A percentile compares a stretch with the other conserved stretches of the same genome.
Evolutionary conservation across 257 asterid genomes (phyloP).

Genomic region (Anisodus acutangulus): DNA sequence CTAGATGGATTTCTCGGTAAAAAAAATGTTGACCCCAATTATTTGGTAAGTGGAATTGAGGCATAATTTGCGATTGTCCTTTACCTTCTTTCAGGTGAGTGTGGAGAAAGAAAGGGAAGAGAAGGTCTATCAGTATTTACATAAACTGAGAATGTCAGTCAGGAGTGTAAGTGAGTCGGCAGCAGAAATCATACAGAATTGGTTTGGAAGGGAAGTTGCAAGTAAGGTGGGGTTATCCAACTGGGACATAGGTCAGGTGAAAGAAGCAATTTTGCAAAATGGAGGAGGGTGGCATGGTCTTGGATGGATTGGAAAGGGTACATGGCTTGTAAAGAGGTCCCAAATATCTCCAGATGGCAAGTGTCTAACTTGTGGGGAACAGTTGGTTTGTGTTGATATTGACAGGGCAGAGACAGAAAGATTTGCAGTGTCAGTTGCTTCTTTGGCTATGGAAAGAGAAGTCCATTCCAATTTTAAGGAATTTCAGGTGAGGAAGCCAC

Average conservation of each 20-base stretch:
- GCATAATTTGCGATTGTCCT: neutral
- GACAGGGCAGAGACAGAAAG: conserved; percentile 69
- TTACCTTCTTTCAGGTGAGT: conserved; percentile 58
- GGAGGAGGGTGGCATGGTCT: conserved; percentile 99
- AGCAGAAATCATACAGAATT: conserved; percentile 57
- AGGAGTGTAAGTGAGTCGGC: conserved; percentile 63
- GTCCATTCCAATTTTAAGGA: conserved; percentile 72
- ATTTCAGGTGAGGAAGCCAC: conserved; percentile 61
- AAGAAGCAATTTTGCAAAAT: conserved; percentile 59
- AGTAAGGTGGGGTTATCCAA: conserved; percentile 47
- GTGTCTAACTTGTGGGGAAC: conserved; percentile 62
- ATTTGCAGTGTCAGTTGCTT: conserved; percentile 77
- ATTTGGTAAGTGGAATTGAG: neutral
- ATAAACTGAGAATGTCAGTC: conserved; percentile 65
- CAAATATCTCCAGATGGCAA: conserved; percentile 56
- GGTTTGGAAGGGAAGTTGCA: conserved; percentile 71
- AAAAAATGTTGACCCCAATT: neutral
- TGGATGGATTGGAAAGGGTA: conserved; percentile 88
- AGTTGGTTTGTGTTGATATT: conserved; percentile 77
- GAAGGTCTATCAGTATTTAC: conserved; percentile 83
- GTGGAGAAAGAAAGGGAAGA: conserved; percentile 55
- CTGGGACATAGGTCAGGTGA: conserved; percentile 53
- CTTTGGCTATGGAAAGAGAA: conserved; percentile 85
- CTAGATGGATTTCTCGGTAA: no score
- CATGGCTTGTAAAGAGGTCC: conserved; percentile 64